Evolutionary conservation across 306 rosid genomes (phyloP), one percentile per base, ranked within the genome.

Genomic region (Prunus mume): DNA sequence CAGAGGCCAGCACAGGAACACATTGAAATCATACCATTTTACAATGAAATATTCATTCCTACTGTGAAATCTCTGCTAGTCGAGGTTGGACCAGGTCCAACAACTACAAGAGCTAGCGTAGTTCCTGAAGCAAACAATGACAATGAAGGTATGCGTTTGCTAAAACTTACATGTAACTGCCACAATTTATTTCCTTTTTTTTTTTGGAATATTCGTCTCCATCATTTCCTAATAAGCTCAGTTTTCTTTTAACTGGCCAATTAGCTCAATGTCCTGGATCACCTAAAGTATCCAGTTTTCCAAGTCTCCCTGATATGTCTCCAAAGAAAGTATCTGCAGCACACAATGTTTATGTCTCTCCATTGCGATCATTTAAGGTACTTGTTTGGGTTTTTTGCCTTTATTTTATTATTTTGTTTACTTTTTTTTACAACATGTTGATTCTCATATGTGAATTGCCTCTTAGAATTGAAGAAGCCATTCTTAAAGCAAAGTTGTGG

Each of bases 301-400:
- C 97, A 55, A 91, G 88, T 80, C 96, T 96, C 73, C 99, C 99
- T 19, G 99, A 96, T 82, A 96, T 96, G 99, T 96, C 99, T 7
- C 99, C 99, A 3, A 96, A 96, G 85, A 96, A 96, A 82, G 98
- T 96, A 32, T 96, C 99, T 68, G 93, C 99, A 15, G 73, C 90
- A 32, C 99, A 90, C 82, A 96, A 96, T 70, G 99, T 96, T 12
- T 96, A 96, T 12, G 99, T 96, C 57, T 96, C 99, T 69, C 99
- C 99, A 38, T 83, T 96, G 84, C 86, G 99, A 70, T 88, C 98
- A 12, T 93, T 98, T 12, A 96, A 96, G 99, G 98, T 95, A 94
- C 71, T 68, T 64, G 68, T 72, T 57, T 79, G 41, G 13, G 71
- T 45, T 47, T 58, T 43, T 76, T 43, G 64, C 17, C 15, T 61